Percentiles rank a stretch among this genome's conserved stretches.
Evolutionary conservation across 2,329 filamentous ascomycete genomes (phyloP).

Genomic region (Cercospora sesami): DNA sequence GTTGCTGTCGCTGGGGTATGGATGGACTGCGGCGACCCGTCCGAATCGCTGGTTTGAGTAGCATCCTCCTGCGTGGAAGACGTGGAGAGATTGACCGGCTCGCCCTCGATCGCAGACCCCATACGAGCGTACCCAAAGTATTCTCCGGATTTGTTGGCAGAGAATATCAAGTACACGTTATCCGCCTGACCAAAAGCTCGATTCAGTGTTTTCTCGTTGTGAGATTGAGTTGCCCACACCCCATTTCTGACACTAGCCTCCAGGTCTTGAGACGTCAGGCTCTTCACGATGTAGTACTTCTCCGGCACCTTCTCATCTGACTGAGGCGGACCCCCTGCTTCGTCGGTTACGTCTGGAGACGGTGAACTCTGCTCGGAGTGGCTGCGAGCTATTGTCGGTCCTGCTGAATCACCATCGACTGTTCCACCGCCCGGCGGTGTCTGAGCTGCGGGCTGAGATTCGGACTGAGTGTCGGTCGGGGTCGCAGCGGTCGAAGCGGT

Average conservation of each 20-base stretch:
- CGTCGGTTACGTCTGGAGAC: neutral
- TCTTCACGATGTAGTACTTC: slow-evolving; percentile 90
- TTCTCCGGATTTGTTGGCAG: slow-evolving; percentile 94
- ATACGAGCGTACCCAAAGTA: slow-evolving; percentile 96
- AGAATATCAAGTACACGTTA: slow-evolving; percentile 89
- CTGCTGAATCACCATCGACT: slow-evolving; percentile 11
- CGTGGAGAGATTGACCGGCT: slow-evolving; percentile 43
- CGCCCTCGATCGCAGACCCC: slow-evolving; percentile 78
- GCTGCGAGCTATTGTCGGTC: slow-evolving; percentile 31
- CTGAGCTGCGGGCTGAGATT: slow-evolving; percentile 25
- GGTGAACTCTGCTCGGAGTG: slow-evolving; percentile 17
- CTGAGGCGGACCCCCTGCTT: neutral
- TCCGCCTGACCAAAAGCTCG: slow-evolving; percentile 77
- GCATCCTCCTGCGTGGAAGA: slow-evolving; percentile 20
- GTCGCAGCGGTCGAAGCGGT: slow-evolving; percentile 26
- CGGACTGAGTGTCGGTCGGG: slow-evolving; percentile 18
- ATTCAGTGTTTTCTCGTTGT: slow-evolving; percentile 85
- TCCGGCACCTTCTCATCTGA: slow-evolving; percentile 56
- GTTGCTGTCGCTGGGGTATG: slow-evolving; percentile 74
- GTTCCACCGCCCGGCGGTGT: slow-evolving; percentile 16
- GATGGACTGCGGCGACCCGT: slow-evolving; percentile 75
- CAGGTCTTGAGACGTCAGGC: slow-evolving; percentile 84
- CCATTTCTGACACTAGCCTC: slow-evolving; percentile 84
- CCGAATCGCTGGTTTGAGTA: slow-evolving; percentile 15
- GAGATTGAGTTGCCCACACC: slow-evolving; percentile 90